These are phyloP conservation scores for Suillus sp. DNA, from an alignment of 768 basidiomycete species.

Conservation along the genomic window DNA sequence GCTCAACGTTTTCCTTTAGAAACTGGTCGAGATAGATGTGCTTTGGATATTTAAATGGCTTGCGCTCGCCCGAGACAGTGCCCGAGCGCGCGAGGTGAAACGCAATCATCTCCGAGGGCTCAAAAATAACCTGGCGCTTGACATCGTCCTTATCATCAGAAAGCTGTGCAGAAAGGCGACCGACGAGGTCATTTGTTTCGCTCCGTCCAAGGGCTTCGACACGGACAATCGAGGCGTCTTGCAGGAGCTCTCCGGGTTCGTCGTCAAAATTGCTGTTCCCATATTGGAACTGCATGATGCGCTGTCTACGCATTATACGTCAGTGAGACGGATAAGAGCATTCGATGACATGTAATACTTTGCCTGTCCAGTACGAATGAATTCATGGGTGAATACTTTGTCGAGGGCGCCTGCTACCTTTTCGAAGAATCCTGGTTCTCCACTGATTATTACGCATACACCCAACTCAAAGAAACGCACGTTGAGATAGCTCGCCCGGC, in stretches of 20 bases:
- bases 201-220: slow-evolving; percentile 46
- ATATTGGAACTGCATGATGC: slow-evolving; percentile 60
- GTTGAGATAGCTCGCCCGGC: slow-evolving; percentile 45
- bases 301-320: slow-evolving; percentile 29
- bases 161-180: slow-evolving; percentile 44
- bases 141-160: slow-evolving; percentile 28
- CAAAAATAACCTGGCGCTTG: slow-evolving; percentile 59
- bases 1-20: slow-evolving; percentile 54
- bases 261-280: slow-evolving; percentile 42
- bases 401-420: slow-evolving; percentile 48
- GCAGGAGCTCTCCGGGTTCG: slow-evolving; percentile 32
- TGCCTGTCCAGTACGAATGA: slow-evolving; percentile 34
- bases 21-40: slow-evolving; percentile 75
- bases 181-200: slow-evolving; percentile 57
- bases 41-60: slow-evolving; percentile 60
- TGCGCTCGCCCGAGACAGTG: slow-evolving; percentile 28
- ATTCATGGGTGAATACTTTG: slow-evolving; percentile 40
- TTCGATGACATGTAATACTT: slow-evolving; percentile 30
- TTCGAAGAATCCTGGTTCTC: slow-evolving; percentile 50
- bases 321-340: not conserved
- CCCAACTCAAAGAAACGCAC: slow-evolving; percentile 29
- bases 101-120: slow-evolving; percentile 62
- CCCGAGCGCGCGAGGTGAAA: slow-evolving; percentile 49
- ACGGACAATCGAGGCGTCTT: slow-evolving; percentile 50
- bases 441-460: not conserved